These are phyloP conservation scores for Iris macrosiphon DNA, from an alignment of 106 monocot genomes.

Conservation along the genomic window DNA sequence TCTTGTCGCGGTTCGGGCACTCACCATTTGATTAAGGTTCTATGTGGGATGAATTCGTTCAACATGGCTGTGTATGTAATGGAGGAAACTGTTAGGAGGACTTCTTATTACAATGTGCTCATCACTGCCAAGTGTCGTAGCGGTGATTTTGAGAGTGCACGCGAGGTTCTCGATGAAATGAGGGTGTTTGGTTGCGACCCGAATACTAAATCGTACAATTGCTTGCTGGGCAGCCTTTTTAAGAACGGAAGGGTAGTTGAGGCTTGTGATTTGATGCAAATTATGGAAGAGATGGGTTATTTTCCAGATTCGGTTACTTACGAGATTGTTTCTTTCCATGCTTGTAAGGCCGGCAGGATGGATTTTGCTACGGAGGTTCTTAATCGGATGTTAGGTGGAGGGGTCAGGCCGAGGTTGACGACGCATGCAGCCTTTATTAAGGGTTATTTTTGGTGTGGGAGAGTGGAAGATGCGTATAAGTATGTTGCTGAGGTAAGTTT, in stretches of 20 bases:
- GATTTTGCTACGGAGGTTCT: constrained; percentile 54
- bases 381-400: constrained; percentile 48
- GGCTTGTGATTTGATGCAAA: constrained; percentile 50
- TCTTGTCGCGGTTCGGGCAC: constrained; percentile 61
- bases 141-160: constrained; percentile 38
- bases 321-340: constrained; percentile 54
- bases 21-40: constrained; percentile 49
- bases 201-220: constrained; percentile 55
- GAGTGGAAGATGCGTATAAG: constrained; percentile 38
- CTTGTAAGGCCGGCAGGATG: constrained; percentile 45
- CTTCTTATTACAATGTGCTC: constrained; percentile 55
- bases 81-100: constrained; percentile 33
- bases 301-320: constrained; percentile 47
- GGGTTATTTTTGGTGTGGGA: constrained; percentile 51
- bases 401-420: constrained; percentile 48
- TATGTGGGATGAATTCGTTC: constrained; percentile 34
- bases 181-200: constrained; percentile 38
- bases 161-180: constrained; percentile 60
- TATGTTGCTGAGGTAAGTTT: constrained; percentile 64
- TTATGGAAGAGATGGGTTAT: constrained; percentile 51
- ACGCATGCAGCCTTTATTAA: constrained; percentile 72
- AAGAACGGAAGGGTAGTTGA: constrained; percentile 45
- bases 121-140: constrained; percentile 54
- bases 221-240: constrained; percentile 71
- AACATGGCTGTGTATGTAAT: constrained; percentile 50